Percentiles rank a stretch among this genome's conserved stretches.
phyloP scores from a whole-genome alignment of 2,329 filamentous ascomycete species.

The Truncatella angustata region DNA sequence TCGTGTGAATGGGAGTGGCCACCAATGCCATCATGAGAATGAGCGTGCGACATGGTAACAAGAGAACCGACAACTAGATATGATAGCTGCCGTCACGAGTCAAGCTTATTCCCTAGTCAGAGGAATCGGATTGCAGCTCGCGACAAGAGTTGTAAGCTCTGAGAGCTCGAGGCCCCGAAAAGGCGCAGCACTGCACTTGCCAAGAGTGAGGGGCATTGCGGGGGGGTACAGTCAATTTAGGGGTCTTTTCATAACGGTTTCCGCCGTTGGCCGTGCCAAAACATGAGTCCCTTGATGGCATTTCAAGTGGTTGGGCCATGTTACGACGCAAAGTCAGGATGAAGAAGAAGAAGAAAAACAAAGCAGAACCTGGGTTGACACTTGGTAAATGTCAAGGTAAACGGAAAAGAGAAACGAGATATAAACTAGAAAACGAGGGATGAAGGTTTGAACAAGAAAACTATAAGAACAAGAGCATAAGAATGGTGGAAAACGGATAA shows the following conservation, averaged over 20 bases:
- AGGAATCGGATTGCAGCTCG: not conserved
- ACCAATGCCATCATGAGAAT: slow-evolving; percentile 54
- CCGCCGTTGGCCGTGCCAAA: not conserved
- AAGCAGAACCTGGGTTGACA: not conserved
- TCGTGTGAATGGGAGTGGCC: slow-evolving; percentile 54
- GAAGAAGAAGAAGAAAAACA: not conserved
- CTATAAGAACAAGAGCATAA: too few relatives aligned
- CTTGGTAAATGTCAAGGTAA: too few relatives aligned
- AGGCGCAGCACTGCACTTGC: not conserved
- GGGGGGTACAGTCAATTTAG: not conserved
- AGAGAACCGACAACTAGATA: too few relatives aligned
- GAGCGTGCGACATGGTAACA: slow-evolving; percentile 37
- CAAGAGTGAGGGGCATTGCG: not conserved
- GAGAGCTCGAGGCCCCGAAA: not conserved
- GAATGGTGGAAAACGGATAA: too few relatives aligned
- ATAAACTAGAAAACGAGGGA: not conserved
- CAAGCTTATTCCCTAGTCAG: not conserved
- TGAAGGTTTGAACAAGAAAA: too few relatives aligned
- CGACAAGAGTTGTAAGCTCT: not conserved
- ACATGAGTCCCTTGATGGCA: not conserved
- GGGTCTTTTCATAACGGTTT: slow-evolving; percentile 1
- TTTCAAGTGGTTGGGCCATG: not conserved
- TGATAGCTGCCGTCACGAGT: not conserved
- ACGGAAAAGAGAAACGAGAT: not conserved
- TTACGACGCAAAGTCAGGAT: not conserved